Percentiles rank a stretch among this genome's conserved stretches.
These are phyloP conservation scores for Babesia bovis DNA, from an alignment of 169 alveolate genomes.

Conservation along the genomic window DNA sequence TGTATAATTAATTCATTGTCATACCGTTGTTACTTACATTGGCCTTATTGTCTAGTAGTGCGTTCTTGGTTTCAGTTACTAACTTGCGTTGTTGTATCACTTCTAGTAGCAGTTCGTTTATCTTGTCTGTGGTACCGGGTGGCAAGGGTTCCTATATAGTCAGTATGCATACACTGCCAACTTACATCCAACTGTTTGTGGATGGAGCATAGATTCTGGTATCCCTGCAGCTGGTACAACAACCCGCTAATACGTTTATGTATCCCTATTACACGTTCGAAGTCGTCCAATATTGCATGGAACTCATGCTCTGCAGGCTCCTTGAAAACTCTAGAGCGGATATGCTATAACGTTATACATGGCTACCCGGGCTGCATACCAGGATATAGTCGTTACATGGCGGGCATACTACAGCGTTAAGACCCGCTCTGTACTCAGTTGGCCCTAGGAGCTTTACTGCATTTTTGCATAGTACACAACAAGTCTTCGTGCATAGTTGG, in stretches of 20 bases:
- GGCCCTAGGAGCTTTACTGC: conserved; percentile 12
- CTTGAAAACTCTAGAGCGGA: background rate
- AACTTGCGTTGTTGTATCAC: conserved; percentile 34
- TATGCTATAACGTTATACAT: background rate
- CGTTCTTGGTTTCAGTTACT: conserved; percentile 38
- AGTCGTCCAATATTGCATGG: background rate
- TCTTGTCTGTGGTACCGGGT: conserved; percentile 38
- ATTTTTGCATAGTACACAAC: conserved; percentile 41
- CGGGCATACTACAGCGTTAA: conserved; percentile 7
- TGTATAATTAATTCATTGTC: too few relatives aligned
- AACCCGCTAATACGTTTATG: conserved; percentile 23
- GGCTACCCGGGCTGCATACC: conserved; percentile 10
- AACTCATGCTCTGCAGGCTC: conserved; percentile 9
- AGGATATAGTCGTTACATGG: conserved; percentile 32
- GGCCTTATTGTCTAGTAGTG: conserved; percentile 1
- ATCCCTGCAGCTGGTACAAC: conserved; percentile 57
- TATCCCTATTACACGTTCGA: conserved; percentile 13
- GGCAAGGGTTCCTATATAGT: conserved; percentile 53
- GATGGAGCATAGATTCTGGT: conserved; percentile 35
- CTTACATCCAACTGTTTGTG: conserved; percentile 49
- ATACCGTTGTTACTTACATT: too few relatives aligned
- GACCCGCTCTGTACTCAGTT: background rate
- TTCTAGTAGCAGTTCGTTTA: conserved; percentile 8
- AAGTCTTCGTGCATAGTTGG: conserved; percentile 59
- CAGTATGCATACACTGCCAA: background rate